phyloP scores from a whole-genome alignment of 2,329 filamentous ascomycete species.

The Paraconiothyrium brasiliense region DNA sequence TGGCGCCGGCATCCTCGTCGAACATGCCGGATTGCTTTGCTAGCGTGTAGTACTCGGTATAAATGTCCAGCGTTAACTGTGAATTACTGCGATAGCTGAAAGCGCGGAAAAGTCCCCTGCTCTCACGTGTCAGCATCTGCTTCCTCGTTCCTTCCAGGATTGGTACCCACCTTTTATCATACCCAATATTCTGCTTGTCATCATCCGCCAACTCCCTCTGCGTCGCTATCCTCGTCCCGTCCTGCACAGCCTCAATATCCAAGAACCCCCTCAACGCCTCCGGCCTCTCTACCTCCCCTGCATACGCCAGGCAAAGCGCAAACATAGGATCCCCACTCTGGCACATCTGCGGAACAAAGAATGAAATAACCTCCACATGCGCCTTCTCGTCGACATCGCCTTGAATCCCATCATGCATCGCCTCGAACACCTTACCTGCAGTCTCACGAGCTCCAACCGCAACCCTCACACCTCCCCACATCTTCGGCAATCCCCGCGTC shows the following conservation, averaged over 20 bases:
- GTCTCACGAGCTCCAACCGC: background rate
- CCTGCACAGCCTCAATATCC: conserved; percentile 6
- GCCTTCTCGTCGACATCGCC: conserved; percentile 7
- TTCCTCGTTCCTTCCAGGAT: no score
- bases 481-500: background rate
- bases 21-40: conserved; percentile 1
- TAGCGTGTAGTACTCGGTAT: background rate
- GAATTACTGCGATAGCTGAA: conserved; percentile 11
- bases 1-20: background rate
- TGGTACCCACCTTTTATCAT: conserved; percentile 5
- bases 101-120: conserved; percentile 7
- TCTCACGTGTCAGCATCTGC: background rate
- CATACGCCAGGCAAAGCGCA: conserved; percentile 2
- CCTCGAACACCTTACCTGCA: background rate
- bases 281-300: conserved; percentile 5
- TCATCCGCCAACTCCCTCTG: conserved; percentile 11
- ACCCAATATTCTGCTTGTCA: conserved; percentile 6
- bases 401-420: background rate
- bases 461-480: conserved; percentile 4
- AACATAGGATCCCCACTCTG: conserved; percentile 3
- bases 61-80: conserved; percentile 5
- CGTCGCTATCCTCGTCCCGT: conserved; percentile 1
- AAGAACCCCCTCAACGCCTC: conserved; percentile 3
- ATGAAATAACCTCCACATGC: conserved; percentile 11
- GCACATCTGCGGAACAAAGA: conserved; percentile 4